Conservation (phyloP, 169 alveolate species). For the Plasmodium blacklocki region DNA sequence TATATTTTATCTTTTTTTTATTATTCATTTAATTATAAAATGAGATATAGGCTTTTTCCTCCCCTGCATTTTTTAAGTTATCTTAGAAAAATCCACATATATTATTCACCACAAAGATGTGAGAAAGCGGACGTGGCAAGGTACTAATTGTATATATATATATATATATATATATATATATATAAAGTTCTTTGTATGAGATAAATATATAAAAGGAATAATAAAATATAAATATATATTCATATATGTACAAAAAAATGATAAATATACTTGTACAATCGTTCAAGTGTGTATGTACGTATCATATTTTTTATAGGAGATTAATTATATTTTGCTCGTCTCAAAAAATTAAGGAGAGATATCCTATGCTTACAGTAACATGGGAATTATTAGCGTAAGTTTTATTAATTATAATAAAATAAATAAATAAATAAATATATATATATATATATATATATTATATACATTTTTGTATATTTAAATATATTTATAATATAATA, state of each 20-base stretch:
- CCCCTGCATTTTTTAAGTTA: slow-evolving; percentile 50
- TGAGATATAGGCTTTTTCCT: slow-evolving; percentile 74
- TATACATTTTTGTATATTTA: not conserved
- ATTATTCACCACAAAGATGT: slow-evolving; percentile 53
- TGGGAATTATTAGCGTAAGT: slow-evolving; percentile 85
- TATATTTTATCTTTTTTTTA: not conserved
- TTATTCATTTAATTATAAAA: not conserved
- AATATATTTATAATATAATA: not conserved
- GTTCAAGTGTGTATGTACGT: not conserved
- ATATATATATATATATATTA: too few relatives aligned
- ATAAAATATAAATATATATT: not conserved
- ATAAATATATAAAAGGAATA: not conserved
- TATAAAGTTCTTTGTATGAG: too few relatives aligned
- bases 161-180: too few relatives aligned
- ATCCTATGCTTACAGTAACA: slow-evolving; percentile 82
- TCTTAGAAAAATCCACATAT: slow-evolving; percentile 40
- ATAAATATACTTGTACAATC: not conserved
- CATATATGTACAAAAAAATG: not conserved
- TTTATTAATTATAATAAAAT: not conserved
- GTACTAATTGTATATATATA: not conserved
- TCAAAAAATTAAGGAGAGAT: slow-evolving; percentile 80
- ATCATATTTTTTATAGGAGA: slow-evolving; percentile 63
- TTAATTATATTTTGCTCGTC: slow-evolving; percentile 84
- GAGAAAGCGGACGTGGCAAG: slow-evolving; percentile 76
- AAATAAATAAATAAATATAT: too few relatives aligned